These are phyloP conservation scores for Cercospora beticola DNA, from an alignment of 2,329 filamentous ascomycete genomes.

Conservation along the genomic window DNA sequence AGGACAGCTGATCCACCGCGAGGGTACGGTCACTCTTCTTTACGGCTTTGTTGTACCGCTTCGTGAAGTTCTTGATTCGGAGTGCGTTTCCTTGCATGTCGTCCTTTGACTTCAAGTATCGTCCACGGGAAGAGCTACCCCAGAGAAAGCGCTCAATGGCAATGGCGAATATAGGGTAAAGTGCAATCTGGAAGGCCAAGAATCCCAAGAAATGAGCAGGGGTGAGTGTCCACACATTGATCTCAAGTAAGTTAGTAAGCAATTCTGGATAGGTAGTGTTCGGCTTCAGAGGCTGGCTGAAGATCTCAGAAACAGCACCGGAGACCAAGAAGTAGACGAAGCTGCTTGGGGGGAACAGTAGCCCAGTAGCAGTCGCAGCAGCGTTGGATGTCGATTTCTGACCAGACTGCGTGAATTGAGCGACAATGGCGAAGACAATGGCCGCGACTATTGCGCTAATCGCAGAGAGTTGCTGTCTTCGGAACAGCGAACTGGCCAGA, in stretches of 20 bases:
- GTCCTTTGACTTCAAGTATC: slow-evolving; percentile 41
- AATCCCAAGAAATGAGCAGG: slow-evolving; percentile 67
- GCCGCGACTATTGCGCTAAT: slow-evolving; percentile 70
- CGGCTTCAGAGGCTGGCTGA: slow-evolving; percentile 18
- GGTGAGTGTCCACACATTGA: slow-evolving; percentile 19
- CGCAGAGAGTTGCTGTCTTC: slow-evolving; percentile 78
- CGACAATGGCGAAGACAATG: slow-evolving; percentile 73
- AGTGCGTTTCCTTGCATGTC: slow-evolving; percentile 26
- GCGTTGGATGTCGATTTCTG: slow-evolving; percentile 60
- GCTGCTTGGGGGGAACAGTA: slow-evolving; percentile 81
- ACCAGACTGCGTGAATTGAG: slow-evolving; percentile 57
- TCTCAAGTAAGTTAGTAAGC: slow-evolving; percentile 9
- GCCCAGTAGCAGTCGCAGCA: slow-evolving; percentile 65
- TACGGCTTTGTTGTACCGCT: slow-evolving; percentile 21
- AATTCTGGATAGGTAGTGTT: background rate
- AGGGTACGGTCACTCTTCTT: slow-evolving; percentile 23
- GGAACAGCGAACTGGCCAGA: slow-evolving; percentile 78
- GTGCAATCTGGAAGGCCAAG: slow-evolving; percentile 70
- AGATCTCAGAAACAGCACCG: slow-evolving; percentile 24
- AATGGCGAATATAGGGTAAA: slow-evolving; percentile 72
- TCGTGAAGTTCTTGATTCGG: slow-evolving; percentile 24
- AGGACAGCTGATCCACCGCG: slow-evolving; percentile 23
- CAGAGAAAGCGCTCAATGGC: slow-evolving; percentile 71
- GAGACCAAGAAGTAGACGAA: slow-evolving; percentile 78
- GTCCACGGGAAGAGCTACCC: slow-evolving; percentile 59